Evolutionary conservation across 331 rosid species (phyloP).

Genomic region (Malus hybrid): DNA sequence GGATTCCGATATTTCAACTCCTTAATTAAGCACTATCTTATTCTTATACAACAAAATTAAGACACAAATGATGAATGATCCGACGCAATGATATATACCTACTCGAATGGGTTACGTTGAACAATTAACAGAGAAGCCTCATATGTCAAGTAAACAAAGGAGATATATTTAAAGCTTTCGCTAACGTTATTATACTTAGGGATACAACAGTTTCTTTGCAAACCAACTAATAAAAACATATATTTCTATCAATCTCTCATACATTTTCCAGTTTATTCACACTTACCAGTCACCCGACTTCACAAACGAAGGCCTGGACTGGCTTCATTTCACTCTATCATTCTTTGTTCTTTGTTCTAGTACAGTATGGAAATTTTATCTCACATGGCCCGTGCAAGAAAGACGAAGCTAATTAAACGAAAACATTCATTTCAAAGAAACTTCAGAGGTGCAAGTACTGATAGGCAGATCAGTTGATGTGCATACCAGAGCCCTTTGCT

Average conservation of each 20-base stretch:
- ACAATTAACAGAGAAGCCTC: not conserved
- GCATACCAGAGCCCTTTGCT: slow-evolving; percentile 74
- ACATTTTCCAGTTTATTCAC: slow-evolving; percentile 46
- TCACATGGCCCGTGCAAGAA: slow-evolving; percentile 29
- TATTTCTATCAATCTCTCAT: slow-evolving; percentile 12
- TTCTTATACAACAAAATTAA: too few species aligned
- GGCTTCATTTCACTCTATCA: slow-evolving; percentile 48
- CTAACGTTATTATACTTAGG: not conserved
- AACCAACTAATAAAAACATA: slow-evolving; percentile 29
- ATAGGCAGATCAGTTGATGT: slow-evolving; percentile 61
- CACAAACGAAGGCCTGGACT: slow-evolving; percentile 73
- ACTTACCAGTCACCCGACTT: slow-evolving; percentile 82
- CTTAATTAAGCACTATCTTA: too few species aligned
- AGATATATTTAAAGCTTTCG: not conserved
- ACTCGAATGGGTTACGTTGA: too few species aligned
- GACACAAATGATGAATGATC: too few species aligned
- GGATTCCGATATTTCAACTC: too few species aligned
- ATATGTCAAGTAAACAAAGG: not conserved
- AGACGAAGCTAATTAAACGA: slow-evolving; percentile 8
- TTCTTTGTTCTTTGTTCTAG: slow-evolving; percentile 2
- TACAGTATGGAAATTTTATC: slow-evolving; percentile 23
- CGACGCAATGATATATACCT: too few species aligned
- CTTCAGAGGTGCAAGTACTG: slow-evolving; percentile 54
- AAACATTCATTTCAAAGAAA: slow-evolving; percentile 23
- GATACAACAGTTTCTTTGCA: slow-evolving; percentile 34